Percentiles rank a stretch among this genome's conserved stretches.
phyloP scores from a whole-genome alignment of 2,329 filamentous ascomycete genomes.

The Aspergillus sojae region DNA sequence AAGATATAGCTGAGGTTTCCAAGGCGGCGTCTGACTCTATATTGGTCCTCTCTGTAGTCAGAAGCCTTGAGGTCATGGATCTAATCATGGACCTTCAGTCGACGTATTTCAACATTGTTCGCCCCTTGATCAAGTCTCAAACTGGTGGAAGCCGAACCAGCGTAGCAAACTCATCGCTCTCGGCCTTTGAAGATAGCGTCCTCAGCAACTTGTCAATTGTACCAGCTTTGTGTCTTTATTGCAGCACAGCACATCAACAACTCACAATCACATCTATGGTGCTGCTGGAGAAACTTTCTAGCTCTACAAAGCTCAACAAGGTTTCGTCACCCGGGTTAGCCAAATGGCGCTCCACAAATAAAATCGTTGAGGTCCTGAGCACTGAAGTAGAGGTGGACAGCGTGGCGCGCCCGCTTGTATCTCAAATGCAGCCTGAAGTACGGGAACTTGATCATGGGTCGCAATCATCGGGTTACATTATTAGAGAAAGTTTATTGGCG shows the following conservation, averaged over 20 bases:
- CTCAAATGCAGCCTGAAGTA: constrained; percentile 64
- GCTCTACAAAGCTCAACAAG: constrained; percentile 77
- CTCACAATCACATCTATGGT: constrained; percentile 79
- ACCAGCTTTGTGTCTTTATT: constrained; percentile 82
- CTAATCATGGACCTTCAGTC: constrained; percentile 83
- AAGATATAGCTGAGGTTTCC: constrained; percentile 72
- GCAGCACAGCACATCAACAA: constrained; percentile 78
- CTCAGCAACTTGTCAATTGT: constrained; percentile 78
- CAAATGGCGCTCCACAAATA: constrained; percentile 70
- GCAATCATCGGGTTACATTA: constrained; percentile 72
- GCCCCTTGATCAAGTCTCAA: constrained; percentile 73
- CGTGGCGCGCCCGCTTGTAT: constrained; percentile 73
- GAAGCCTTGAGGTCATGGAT: constrained; percentile 81
- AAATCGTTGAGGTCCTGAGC: constrained; percentile 85
- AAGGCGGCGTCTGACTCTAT: constrained; percentile 76
- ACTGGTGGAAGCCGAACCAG: constrained; percentile 60
- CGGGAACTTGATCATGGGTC: constrained; percentile 75
- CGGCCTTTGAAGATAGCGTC: constrained; percentile 91
- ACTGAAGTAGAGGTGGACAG: constrained; percentile 76
- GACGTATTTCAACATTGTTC: constrained; percentile 87
- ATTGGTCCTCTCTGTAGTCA: constrained; percentile 74
- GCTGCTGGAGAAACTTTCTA: constrained; percentile 82
- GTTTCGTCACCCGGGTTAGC: constrained; percentile 65
- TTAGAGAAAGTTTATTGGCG: constrained; percentile 82
- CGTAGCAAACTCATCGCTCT: constrained; percentile 74